Base-by-base conservation (phyloP, 768 basidiomycete species). In the Sutorius australiensis region DNA sequence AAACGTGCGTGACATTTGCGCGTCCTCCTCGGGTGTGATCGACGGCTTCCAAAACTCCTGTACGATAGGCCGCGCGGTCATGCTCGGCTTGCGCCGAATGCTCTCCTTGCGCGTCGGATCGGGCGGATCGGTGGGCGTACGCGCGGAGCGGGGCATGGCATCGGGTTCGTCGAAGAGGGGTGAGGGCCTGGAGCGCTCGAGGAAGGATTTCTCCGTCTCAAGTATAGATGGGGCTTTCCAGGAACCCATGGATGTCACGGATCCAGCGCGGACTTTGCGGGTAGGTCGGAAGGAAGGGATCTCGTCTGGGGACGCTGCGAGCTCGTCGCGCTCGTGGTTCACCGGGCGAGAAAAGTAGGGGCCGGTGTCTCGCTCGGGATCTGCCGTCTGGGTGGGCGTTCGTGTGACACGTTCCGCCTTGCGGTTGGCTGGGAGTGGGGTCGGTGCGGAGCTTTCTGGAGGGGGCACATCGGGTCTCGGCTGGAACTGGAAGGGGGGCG, bases 11-110 rank as follows among this genome's bases (percentile, higher is more conserved):
- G 74, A 73, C 38, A 70, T 62, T 12, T 72, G 61, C 0, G 66
- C 66, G 34, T 78, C 79, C 47, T 80, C 75, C 52, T 77, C 74
- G 1, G 75, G 72, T 1, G 77, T 71, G 17, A 75, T 71, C 0
- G 74, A 62, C 3, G 80, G 79, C 34, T 72, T 77, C 80, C 81
- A 81, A 30, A 80, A 64, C 52, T 80, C 77, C 13, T 75, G 78
- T 1, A 67, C 63, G 39, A 66, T 58, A 62, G 52, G 74, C 61
- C 52, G 70, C 60, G 46, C 65, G 64, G 12, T 71, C 61, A 60
- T 67, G 53, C 72, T 68, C 12, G 72, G 69, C 42, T 75, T 65
- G 32, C 68, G 65, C 16, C 61, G 64, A 28, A 72, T 63, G 46
- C 67, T 61, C 38, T 60, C 64, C 28, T 44, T 58, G 55, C 65